phyloP scores from a whole-genome alignment of 495 filamentous ascomycete genomes.

The Parathielavia appendiculata region DNA sequence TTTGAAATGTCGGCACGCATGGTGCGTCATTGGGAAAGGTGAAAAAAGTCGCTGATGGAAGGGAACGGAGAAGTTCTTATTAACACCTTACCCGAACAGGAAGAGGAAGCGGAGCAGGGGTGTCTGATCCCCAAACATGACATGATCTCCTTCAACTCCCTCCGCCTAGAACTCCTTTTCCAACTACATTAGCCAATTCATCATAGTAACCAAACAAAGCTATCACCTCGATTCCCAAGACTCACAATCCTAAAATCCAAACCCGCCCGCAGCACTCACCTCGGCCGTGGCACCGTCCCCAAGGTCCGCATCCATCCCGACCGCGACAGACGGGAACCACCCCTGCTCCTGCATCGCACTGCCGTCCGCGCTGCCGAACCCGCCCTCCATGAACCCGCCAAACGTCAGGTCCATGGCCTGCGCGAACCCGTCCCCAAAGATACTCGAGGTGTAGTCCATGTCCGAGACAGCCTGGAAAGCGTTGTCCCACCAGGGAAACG shows the following conservation, averaged over 20 bases:
- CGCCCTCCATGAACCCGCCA: slow-evolving; percentile 33
- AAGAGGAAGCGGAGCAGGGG: too few relatives aligned
- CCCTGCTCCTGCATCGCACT: slow-evolving; percentile 15
- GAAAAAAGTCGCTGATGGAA: too few relatives aligned
- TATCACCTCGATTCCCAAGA: too few relatives aligned
- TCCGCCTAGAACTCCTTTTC: too few relatives aligned
- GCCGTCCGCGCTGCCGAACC: slow-evolving; percentile 27
- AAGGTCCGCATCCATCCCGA: background rate
- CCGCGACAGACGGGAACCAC: background rate
- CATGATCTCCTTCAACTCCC: too few relatives aligned
- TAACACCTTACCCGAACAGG: too few relatives aligned
- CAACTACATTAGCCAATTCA: too few relatives aligned
- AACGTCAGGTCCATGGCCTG: slow-evolving; percentile 50
- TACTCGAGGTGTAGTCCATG: slow-evolving; percentile 39
- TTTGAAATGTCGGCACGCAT: too few relatives aligned
- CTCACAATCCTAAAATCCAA: background rate
- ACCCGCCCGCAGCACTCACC: background rate
- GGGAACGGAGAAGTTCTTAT: too few relatives aligned
- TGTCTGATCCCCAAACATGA: too few relatives aligned
- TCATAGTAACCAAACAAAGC: too few relatives aligned
- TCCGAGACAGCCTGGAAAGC: slow-evolving; percentile 28
- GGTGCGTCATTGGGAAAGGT: too few relatives aligned
- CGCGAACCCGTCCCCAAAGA: slow-evolving; percentile 43
- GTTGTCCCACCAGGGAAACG: slow-evolving; percentile 33
- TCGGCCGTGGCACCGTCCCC: background rate